Conservation (phyloP, 106 monocot genomes). For the Platanthera guangdongensis region DNA sequence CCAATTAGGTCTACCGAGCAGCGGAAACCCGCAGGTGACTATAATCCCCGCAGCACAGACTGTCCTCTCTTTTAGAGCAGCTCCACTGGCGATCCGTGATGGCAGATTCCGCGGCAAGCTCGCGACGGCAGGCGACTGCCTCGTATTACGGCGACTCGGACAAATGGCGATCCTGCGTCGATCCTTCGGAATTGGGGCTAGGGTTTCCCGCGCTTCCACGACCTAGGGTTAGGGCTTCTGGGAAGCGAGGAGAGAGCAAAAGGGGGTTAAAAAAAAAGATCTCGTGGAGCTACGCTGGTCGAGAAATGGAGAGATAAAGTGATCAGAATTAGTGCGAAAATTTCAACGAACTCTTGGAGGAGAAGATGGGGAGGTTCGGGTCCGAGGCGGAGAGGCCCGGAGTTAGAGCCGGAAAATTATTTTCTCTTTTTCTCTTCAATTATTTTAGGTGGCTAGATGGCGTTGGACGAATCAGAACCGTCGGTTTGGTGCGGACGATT, state of each 20-base stretch:
- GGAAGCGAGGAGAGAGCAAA: neutral
- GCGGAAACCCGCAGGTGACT: neutral
- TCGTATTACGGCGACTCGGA: neutral
- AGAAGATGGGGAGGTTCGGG: slow-evolving; percentile 11
- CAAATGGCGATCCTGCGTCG: slow-evolving; percentile 1
- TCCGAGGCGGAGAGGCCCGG: slow-evolving; percentile 3
- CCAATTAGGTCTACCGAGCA: neutral
- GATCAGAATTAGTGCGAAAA: slow-evolving; percentile 11
- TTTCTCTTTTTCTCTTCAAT: slow-evolving; percentile 8
- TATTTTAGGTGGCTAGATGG: neutral
- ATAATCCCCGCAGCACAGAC: neutral
- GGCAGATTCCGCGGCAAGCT: neutral
- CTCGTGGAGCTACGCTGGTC: neutral
- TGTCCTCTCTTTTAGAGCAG: neutral
- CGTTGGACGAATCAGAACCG: neutral
- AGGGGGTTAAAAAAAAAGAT: neutral
- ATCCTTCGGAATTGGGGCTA: neutral
- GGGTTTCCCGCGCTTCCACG: slow-evolving; percentile 8
- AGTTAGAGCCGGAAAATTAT: neutral
- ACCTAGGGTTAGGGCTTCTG: slow-evolving; percentile 8
- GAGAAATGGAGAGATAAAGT: slow-evolving; percentile 9
- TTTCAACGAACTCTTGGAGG: slow-evolving; percentile 15
- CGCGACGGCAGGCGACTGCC: neutral
- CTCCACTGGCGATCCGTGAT: neutral
- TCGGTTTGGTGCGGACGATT: neutral